Conservation (phyloP, 768 basidiomycete genomes). For the Podaxis mareebaensis region DNA sequence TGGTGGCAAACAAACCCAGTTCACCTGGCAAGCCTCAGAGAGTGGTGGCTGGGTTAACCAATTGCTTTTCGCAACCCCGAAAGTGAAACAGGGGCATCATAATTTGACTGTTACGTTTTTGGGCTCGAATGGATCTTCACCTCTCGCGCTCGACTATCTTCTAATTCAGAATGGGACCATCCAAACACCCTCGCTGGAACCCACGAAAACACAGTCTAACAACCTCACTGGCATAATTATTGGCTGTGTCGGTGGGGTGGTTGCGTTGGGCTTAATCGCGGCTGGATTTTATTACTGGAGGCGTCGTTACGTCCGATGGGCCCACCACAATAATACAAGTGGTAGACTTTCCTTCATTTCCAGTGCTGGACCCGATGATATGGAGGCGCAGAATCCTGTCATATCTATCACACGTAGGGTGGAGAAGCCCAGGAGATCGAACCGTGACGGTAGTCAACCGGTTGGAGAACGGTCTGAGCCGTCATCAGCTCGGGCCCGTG, state of each 20-base stretch:
- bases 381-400: not conserved
- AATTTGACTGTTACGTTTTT: not conserved
- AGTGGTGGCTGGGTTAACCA: not conserved
- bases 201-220: not conserved
- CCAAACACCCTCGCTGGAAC: not conserved
- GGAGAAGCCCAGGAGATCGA: not conserved
- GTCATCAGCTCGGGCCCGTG: not conserved
- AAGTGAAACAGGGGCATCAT: not conserved
- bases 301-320: not conserved
- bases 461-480: not conserved
- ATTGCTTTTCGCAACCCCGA: not conserved
- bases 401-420: not conserved
- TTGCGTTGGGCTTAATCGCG: not conserved
- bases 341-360: not conserved
- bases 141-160: not conserved
- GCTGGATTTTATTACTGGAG: not conserved
- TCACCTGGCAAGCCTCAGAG: not conserved
- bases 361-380: not conserved
- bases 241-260: not conserved
- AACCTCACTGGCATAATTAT: not conserved
- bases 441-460: not conserved
- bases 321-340: not conserved
- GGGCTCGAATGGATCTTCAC: not conserved
- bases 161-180: not conserved
- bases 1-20: not conserved